Base-by-base conservation (phyloP, 352 stramenopile species). In the Globisporangium lucens region DNA sequence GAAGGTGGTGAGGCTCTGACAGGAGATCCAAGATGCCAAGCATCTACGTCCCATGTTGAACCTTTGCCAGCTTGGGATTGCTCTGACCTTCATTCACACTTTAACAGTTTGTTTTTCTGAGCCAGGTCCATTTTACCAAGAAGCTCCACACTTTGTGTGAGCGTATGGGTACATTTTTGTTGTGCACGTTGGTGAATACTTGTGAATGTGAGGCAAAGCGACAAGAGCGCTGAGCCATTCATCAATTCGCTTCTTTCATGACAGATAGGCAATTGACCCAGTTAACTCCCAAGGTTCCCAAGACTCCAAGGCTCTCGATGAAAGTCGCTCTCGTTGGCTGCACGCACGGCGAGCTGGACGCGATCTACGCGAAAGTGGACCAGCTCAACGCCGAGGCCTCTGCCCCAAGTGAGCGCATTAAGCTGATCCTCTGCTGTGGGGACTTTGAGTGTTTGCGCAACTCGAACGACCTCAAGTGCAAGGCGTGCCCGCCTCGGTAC, bases 361-460 rank as follows among this genome's bases (percentile, higher is more conserved):
- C 70, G 1, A 97, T 98, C 52, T 99, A 99, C 72, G 80, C 82
- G 8, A 79, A 81, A 4, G 73, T 98, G 27, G 77, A 97, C 65
- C 46, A 73, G 55, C 38, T 82, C 46, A 81, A 81, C 52, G 69
- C 69, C 27, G 52, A 66, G n/a, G 35, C 62, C 20, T 78, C 87
- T 8, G 1, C 22, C 2, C n/a, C 47, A 7, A n/a, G 8, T 4
- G 86, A 91, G 17, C 56, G 59, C 12, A 85, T 98, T 35, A 90
- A 98, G 61, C 56, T 99, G 41, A 68, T 99, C 8, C 66, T 99
- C 30, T 97, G 89, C 67, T 99, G 95, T 69, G 97, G 97, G 17
- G 97, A 99, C 81, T 98, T 99, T 69, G 88, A 99, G 69, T 89
- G 90, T 22, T 61, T 98, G 33, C 82, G 97, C n/a, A 97, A 97